A percentile compares a stretch with the other conserved stretches of the same genome.
Evolutionary conservation across 1,284 basidiomycete genomes (phyloP).

Genomic region (Puccinia polysora): DNA sequence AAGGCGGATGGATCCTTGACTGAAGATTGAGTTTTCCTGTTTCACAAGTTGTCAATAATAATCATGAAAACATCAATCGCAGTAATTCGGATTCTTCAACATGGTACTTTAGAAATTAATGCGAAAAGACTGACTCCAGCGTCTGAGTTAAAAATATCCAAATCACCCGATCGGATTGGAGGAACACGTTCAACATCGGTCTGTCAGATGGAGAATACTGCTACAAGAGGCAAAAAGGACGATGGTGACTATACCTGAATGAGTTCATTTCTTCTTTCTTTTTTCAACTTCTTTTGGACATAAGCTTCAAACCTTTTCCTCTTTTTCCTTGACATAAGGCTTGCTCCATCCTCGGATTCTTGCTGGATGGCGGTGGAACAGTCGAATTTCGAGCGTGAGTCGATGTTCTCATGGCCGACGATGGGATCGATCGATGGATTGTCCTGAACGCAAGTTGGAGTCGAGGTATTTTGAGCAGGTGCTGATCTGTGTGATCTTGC

Average conservation of each 20-base stretch:
- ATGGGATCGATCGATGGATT: neutral
- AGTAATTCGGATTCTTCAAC: neutral
- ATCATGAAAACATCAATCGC: neutral
- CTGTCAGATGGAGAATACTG: neutral
- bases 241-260: conserved; percentile 17
- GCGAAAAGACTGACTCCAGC: conserved; percentile 19
- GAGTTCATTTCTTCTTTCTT: conserved; percentile 30
- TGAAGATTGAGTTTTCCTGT: conserved; percentile 40
- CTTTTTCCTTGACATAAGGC: conserved; percentile 67
- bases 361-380: neutral
- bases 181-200: too few relatives aligned
- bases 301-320: conserved; percentile 76
- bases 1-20: conserved; percentile 37
- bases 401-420: conserved; percentile 10
- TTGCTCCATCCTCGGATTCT: neutral
- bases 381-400: neutral
- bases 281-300: conserved; percentile 57
- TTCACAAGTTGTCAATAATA: neutral
- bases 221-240: neutral
- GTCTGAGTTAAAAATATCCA: conserved; percentile 10
- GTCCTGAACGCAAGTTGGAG: neutral
- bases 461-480: neutral
- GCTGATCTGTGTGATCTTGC: conserved; percentile 34
- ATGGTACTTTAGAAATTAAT: neutral
- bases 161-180: too few relatives aligned